Evolutionary conservation across 1,284 basidiomycete species (phyloP).

Genomic region (Trichosporon faecale): DNA sequence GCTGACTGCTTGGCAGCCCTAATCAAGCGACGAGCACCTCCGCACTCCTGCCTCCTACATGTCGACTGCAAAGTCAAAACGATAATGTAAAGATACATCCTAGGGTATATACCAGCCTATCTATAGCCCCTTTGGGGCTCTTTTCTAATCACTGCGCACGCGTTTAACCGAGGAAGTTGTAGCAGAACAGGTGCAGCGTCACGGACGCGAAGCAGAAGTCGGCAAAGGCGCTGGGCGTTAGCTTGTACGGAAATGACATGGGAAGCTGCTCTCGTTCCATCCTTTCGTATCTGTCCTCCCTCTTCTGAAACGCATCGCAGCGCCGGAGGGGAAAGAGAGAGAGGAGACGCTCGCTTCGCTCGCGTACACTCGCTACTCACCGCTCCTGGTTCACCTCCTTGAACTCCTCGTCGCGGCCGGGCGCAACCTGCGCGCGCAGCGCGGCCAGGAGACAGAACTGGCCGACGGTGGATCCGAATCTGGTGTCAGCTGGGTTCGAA

Average conservation of each 20-base stretch:
- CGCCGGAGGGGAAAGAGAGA: no score
- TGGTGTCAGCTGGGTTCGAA: conserved; percentile 45
- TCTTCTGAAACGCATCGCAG: no score
- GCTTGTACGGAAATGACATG: not conserved
- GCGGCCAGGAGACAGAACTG: conserved; percentile 96
- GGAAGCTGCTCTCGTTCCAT: no score
- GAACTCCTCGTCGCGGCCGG: conserved; percentile 61
- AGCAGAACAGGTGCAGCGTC: conserved; percentile 96
- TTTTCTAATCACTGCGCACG: not conserved
- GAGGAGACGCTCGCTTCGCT: not conserved
- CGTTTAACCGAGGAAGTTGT: conserved; percentile 80
- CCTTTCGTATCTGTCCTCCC: no score
- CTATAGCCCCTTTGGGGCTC: not conserved
- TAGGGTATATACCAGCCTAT: not conserved
- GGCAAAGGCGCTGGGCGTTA: conserved; percentile 73
- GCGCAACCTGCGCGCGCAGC: conserved; percentile 86
- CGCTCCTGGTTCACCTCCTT: conserved; percentile 91
- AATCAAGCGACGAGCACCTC: no score
- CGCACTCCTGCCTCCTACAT: no score
- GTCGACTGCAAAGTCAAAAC: no score
- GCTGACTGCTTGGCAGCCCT: no score
- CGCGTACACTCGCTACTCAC: no score
- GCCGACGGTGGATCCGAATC: conserved; percentile 88
- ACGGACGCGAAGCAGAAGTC: conserved; percentile 94
- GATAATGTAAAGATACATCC: not conserved